phyloP scores from a whole-genome alignment of 106 monocot species.

The Iris macrosiphon region DNA sequence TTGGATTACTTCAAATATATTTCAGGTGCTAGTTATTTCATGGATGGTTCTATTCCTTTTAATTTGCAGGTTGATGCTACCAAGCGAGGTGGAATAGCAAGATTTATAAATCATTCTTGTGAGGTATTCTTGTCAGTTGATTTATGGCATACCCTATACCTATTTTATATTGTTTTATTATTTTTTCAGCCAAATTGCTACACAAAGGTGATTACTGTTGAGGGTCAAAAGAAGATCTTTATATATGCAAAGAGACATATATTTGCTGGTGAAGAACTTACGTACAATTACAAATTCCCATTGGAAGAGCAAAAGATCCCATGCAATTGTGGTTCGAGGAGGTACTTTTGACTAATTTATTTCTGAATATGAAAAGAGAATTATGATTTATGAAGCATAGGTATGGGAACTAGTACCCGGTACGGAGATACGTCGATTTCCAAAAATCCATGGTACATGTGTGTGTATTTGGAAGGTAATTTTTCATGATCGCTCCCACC shows the following conservation, averaged over 20 bases:
- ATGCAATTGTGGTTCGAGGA: slow-evolving; percentile 84
- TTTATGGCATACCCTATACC: neutral
- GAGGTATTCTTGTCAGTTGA: slow-evolving; percentile 43
- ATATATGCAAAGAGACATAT: slow-evolving; percentile 93
- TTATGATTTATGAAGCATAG: no score
- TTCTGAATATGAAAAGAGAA: neutral
- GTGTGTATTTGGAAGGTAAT: no score
- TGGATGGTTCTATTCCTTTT: neutral
- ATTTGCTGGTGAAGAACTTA: slow-evolving; percentile 80
- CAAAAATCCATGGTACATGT: no score
- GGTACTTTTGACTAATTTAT: slow-evolving; percentile 26
- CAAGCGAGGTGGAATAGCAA: slow-evolving; percentile 85
- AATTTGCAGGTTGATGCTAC: slow-evolving; percentile 86
- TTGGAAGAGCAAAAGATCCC: slow-evolving; percentile 93
- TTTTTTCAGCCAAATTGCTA: slow-evolving; percentile 78
- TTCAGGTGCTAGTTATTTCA: no score
- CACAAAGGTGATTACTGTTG: slow-evolving; percentile 89
- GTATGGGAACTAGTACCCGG: no score
- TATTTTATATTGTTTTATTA: neutral
- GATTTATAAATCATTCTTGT: slow-evolving; percentile 97
- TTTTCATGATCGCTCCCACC: no score
- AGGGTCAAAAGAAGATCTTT: slow-evolving; percentile 93
- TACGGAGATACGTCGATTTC: no score
- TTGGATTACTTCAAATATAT: no score
- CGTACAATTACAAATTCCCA: slow-evolving; percentile 96